These are phyloP conservation scores for Lichtheimia ramosa DNA, from an alignment of 371 early-diverging fungal species.

Conservation along the genomic window DNA sequence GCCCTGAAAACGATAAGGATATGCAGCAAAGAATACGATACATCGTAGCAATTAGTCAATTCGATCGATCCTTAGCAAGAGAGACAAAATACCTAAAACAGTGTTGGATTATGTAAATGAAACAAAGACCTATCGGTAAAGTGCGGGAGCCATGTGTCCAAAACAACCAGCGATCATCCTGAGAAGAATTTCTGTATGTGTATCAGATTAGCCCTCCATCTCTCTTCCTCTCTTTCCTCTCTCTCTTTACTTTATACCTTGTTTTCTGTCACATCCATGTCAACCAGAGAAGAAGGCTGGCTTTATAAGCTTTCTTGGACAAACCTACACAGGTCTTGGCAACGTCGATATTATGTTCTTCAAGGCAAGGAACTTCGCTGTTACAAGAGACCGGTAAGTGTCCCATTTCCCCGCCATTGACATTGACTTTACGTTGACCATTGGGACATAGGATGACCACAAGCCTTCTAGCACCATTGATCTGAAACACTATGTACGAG, in stretches of 20 bases:
- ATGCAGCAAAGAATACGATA: too few species aligned
- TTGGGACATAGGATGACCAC: conserved; percentile 18
- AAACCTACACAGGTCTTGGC: conserved; percentile 15
- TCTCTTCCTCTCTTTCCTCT: neutral
- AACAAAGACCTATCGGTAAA: too few species aligned
- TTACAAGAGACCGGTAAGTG: conserved; percentile 21
- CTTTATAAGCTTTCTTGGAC: conserved; percentile 15
- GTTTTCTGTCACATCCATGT: neutral
- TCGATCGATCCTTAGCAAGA: too few species aligned
- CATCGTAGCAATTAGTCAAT: too few species aligned
- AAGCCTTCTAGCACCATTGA: conserved; percentile 20
- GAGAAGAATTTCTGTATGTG: neutral
- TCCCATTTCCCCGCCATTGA: neutral
- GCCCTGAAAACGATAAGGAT: too few species aligned
- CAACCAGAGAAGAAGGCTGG: conserved; percentile 16
- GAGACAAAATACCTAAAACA: too few species aligned
- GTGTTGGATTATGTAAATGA: too few species aligned
- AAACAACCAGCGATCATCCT: too few species aligned
- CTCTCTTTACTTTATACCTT: neutral
- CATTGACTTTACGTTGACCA: neutral
- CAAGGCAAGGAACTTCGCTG: conserved; percentile 20
- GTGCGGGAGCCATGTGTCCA: too few species aligned
- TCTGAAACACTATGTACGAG: conserved; percentile 15
- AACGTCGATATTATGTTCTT: conserved; percentile 21
- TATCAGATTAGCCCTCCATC: neutral